Base-by-base conservation (phyloP, 2,329 filamentous ascomycete species). In the Dactylonectria estremocensis region DNA sequence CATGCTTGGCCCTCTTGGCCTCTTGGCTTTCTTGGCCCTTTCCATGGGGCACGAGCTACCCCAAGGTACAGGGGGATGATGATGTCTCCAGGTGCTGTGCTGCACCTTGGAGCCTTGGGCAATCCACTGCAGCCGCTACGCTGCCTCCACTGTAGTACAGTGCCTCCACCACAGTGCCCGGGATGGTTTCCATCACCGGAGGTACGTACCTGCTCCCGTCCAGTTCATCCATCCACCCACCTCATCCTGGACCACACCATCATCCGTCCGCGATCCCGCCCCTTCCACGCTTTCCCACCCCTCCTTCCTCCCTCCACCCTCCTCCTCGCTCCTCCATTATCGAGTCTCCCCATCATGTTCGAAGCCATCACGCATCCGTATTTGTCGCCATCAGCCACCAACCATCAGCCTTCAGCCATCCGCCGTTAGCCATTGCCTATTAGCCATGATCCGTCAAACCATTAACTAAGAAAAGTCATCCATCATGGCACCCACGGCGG, bases 321-420 rank as follows among this genome's bases (percentile, higher is more conserved):
- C n/a, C n/a, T n/a, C n/a, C n/a, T n/a, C n/a, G n/a, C n/a, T 55
- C 48, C 56, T 65, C 62, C 56, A 60, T 33, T 46, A 60, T 31
- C 37, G 59, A 31, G 64, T 69, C 70, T 72, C 68, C 69, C 72
- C 72, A 74, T 70, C 69, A 66, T 65, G 49, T 67, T 72, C 72
- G 74, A 73, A 72, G 48, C 53, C 61, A 61, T 55, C 43, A 61
- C 66, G 60, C 68, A 67, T 63, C 66, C 69, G 61, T 62, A 67
- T 65, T 59, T 60, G 61, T 63, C 62, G 53, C 66, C 59, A 49
- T 54, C 59, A 40, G 10, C 35, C 35, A 40, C 16, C 13, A 16
- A 28, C 24, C 24, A 28, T 7, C 24, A 28, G 24, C 24, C 24
- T 4, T 28, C 24, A 28, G 24, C 24, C 24, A 28, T 28, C 24